Base-by-base conservation (phyloP, 805 yeast species). In the Ogataea neopini region DNA sequence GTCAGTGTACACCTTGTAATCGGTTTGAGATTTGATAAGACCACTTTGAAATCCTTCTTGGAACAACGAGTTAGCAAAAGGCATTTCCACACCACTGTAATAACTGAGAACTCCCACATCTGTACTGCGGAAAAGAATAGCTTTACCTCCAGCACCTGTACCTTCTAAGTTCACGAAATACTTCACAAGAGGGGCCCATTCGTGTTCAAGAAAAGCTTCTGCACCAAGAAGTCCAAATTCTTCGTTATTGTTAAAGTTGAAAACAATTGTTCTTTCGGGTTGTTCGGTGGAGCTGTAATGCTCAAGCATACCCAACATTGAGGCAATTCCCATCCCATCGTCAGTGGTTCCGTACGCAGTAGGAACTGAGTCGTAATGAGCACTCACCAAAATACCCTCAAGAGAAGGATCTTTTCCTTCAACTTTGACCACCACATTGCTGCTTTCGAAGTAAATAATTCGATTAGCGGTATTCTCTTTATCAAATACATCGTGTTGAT, bases 341-440 rank as follows among this genome's bases (percentile, higher is more conserved):
- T 91, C 97, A 2, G 97, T 91, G 1, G 94, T 81, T 25, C 97
- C 97, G 57, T 72, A 81, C 4, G 89, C 82, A 2, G 95, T 80
- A 17, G 96, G 95, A 6, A 90, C 97, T 6, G 92, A 81, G 68
- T 90, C 97, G 59, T 72, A 91, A 68, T 91, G 97, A 4, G 97
- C 90, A 56, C 94, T 84, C 3, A 91, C 62, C 35, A 90, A 67
- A 3, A 90, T 64, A 0, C 90, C 95, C 1, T 86, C 84, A 42
- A 86, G 66, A 0, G 68, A 56, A 1, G 75, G 68, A 44, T 84
- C 70, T 11, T 71, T 61, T 20, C 97, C 97, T 58, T 81, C 75
- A 32, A 91, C 67, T 60, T 86, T 81, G 6, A 84, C 96, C 34
- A 88, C 58, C n/a, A 91, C 69, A 59, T 91, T 91, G 52, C 87